Evolutionary conservation across 306 rosid genomes (phyloP).

Genomic region (Arachis hypogaea): DNA sequence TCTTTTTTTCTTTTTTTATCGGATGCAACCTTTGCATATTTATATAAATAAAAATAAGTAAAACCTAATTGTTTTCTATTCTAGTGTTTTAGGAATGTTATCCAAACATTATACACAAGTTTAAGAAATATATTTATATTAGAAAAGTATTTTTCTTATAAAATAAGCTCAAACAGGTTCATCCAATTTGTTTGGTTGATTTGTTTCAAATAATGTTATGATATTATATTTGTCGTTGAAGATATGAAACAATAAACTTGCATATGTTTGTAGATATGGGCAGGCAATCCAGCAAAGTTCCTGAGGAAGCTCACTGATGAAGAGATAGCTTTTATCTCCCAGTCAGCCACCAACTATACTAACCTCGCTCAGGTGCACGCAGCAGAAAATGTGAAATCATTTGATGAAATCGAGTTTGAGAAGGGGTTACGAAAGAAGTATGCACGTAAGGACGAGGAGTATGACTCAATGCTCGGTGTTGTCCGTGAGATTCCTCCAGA

Average conservation of each 20-base stretch:
- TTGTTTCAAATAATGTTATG: not conserved
- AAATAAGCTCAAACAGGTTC: not conserved
- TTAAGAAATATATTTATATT: no score
- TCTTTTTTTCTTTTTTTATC: not conserved
- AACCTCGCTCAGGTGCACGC: slow-evolving; percentile 79
- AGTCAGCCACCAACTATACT: slow-evolving; percentile 68
- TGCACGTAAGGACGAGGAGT: slow-evolving; percentile 69
- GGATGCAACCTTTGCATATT: not conserved
- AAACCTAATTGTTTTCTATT: no score
- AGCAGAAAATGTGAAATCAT: slow-evolving; percentile 67
- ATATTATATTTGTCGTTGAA: not conserved
- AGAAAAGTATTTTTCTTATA: not conserved
- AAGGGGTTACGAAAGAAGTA: slow-evolving; percentile 76
- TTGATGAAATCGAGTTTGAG: slow-evolving; percentile 70
- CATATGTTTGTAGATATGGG: slow-evolving; percentile 67
- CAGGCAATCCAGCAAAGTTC: slow-evolving; percentile 80
- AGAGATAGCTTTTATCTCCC: slow-evolving; percentile 71
- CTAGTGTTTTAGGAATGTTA: not conserved
- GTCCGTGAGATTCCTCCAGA: slow-evolving; percentile 69
- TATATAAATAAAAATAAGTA: no score
- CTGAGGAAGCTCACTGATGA: slow-evolving; percentile 82
- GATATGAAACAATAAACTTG: not conserved
- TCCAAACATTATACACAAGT: not conserved
- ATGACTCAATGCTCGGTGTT: slow-evolving; percentile 68
- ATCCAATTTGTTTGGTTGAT: not conserved